A percentile compares a stretch with the other conserved stretches of the same genome.
These are phyloP conservation scores for Stellera chamaejasme DNA, from an alignment of 345 rosid species.

Conservation along the genomic window DNA sequence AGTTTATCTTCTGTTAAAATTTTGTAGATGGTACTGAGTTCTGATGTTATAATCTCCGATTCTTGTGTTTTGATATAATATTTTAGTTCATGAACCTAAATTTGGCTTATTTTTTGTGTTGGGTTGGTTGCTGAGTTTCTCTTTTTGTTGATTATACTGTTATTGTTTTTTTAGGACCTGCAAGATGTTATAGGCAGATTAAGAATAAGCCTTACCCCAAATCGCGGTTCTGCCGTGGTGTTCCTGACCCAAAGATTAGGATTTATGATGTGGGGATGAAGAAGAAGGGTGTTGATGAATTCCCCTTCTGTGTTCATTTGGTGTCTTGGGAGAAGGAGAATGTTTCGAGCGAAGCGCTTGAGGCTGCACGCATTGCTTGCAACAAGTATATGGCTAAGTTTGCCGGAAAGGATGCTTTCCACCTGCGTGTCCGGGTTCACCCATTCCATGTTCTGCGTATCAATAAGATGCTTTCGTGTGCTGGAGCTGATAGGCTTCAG, in stretches of 20 bases:
- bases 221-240: constrained; percentile 69
- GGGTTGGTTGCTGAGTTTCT: neutral
- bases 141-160: neutral
- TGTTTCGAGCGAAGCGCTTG: constrained; percentile 72
- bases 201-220: constrained; percentile 75
- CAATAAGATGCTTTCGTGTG: constrained; percentile 85
- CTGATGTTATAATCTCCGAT: no score
- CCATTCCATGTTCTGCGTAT: constrained; percentile 76
- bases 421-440: constrained; percentile 65
- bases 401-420: constrained; percentile 80
- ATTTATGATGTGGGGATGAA: constrained; percentile 83
- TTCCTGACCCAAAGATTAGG: constrained; percentile 72
- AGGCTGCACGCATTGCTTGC: constrained; percentile 81
- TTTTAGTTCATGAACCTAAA: no score
- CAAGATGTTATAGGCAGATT: constrained; percentile 60
- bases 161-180: constrained; percentile 36
- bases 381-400: constrained; percentile 68
- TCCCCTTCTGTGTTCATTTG: constrained; percentile 72
- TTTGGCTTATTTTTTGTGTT: no score
- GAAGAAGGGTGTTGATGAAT: constrained; percentile 72
- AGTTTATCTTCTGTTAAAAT: no score
- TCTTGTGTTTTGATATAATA: no score
- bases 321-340: constrained; percentile 82
- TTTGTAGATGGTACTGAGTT: no score
- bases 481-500: constrained; percentile 87